A percentile compares a stretch with the other conserved stretches of the same genome.
Conservation (phyloP, 2,329 filamentous ascomycete species). For the Fusarium sp. region DNA sequence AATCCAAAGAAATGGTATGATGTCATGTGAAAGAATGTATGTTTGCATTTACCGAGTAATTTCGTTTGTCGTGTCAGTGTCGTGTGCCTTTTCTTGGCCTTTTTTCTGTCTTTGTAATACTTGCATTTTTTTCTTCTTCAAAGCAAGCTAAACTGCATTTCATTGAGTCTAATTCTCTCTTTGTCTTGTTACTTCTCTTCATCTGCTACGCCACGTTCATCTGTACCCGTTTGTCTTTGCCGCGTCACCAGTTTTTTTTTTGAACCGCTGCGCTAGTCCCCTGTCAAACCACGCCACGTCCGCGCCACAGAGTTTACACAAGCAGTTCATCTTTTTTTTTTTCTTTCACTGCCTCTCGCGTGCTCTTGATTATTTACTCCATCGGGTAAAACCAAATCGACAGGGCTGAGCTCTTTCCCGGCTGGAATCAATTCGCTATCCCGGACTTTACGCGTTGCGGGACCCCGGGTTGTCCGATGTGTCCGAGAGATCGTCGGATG, state of each 20-base stretch:
- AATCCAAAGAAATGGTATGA: conserved; percentile 11
- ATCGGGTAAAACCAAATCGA: not conserved
- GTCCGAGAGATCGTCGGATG: conserved; percentile 13
- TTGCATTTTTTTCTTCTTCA: not conserved
- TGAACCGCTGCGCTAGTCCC: not conserved
- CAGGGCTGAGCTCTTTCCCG: not conserved
- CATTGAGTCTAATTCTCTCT: not conserved
- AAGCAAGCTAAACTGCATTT: not conserved
- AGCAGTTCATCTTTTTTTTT: not conserved
- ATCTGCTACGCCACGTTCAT: not conserved
- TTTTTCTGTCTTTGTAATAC: not conserved
- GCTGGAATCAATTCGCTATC: not conserved
- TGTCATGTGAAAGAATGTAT: not conserved
- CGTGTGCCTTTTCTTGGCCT: not conserved
- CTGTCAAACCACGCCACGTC: not conserved
- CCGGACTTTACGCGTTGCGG: conserved; percentile 12
- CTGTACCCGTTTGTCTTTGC: not conserved
- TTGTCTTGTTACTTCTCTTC: not conserved
- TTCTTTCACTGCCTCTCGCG: not conserved
- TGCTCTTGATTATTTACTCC: not conserved
- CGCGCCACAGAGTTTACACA: not conserved
- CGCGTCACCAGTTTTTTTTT: not conserved
- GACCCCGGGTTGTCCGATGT: conserved; percentile 5
- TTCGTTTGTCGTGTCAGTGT: not conserved
- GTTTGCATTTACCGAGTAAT: not conserved